Conservation (phyloP, 2,329 filamentous ascomycete genomes). For the Zalaria obscura region DNA sequence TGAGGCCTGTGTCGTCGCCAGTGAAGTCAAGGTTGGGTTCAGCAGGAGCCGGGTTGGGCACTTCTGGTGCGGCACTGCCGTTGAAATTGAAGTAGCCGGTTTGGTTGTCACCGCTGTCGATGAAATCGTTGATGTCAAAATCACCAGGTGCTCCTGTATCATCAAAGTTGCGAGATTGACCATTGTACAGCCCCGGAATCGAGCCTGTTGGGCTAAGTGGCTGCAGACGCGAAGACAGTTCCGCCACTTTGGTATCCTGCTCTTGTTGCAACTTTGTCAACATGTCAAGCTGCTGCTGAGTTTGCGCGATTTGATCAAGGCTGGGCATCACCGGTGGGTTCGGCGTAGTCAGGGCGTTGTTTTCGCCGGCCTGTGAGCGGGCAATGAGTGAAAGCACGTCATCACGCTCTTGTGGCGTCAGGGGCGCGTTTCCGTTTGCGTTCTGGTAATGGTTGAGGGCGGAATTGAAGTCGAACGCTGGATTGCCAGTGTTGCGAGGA, state of each 20-base stretch:
- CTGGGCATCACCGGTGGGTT: constrained; percentile 38
- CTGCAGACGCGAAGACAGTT: constrained; percentile 58
- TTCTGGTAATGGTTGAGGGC: constrained; percentile 33
- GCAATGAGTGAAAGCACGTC: constrained; percentile 32
- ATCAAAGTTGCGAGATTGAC: constrained; percentile 19
- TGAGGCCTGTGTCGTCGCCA: constrained; percentile 5
- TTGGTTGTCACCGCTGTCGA: constrained; percentile 24
- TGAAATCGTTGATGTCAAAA: constrained; percentile 43
- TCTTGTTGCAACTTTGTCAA: constrained; percentile 66
- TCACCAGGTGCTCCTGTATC: constrained; percentile 22
- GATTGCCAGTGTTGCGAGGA: constrained; percentile 17
- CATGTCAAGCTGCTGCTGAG: constrained; percentile 44
- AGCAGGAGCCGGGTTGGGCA: background rate
- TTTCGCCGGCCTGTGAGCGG: constrained; percentile 19
- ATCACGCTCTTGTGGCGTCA: constrained; percentile 33
- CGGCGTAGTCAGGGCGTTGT: constrained; percentile 44
- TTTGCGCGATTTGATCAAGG: background rate
- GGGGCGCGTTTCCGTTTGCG: constrained; percentile 28
- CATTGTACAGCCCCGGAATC: constrained; percentile 51
- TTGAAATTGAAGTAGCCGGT: constrained; percentile 2
- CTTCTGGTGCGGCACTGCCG: background rate
- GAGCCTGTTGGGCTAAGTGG: constrained; percentile 68
- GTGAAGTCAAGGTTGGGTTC: constrained; percentile 4
- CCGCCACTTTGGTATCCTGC: constrained; percentile 63
- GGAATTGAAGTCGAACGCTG: constrained; percentile 30